Conservation (phyloP, 257 asterid species). For the Oldenlandia corymbosa region DNA sequence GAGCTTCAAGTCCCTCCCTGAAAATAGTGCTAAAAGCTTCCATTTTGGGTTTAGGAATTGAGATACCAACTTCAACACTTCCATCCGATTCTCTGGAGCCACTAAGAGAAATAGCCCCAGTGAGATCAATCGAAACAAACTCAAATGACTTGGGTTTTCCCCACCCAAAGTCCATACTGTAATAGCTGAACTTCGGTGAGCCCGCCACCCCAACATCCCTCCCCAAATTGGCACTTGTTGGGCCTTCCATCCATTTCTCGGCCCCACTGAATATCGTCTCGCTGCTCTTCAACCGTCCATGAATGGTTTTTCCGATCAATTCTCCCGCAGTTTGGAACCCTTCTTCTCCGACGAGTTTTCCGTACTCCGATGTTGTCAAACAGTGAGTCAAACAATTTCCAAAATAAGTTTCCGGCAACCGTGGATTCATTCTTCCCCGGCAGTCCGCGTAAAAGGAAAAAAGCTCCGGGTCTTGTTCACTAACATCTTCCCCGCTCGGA, state of each 20-base stretch:
- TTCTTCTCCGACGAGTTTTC: conserved; percentile 18
- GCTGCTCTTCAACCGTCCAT: conserved; percentile 12
- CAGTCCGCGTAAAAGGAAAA: conserved; percentile 21
- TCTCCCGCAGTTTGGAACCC: conserved; percentile 26
- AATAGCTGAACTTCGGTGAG: conserved; percentile 32
- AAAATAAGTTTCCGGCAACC: conserved; percentile 28
- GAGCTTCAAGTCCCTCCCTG: neutral
- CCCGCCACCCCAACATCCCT: conserved; percentile 28
- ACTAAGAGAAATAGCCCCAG: conserved; percentile 17
- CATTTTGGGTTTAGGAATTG: conserved; percentile 17
- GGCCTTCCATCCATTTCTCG: conserved; percentile 16
- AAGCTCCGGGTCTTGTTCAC: neutral
- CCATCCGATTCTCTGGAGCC: conserved; percentile 31
- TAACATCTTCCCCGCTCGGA: neutral
- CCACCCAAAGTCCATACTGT: conserved; percentile 40
- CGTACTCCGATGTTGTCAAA: neutral
- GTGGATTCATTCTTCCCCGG: conserved; percentile 26
- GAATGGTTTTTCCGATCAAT: conserved; percentile 16
- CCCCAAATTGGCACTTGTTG: neutral
- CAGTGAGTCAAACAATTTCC: conserved; percentile 32
- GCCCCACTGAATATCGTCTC: conserved; percentile 17
- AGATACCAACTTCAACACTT: conserved; percentile 34
- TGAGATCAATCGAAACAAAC: conserved; percentile 22
- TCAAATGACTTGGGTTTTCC: conserved; percentile 38
- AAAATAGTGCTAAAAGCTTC: conserved; percentile 28